Evolutionary conservation across 129 eudicot genomes (phyloP).

Genomic region (Mikania micrantha): DNA sequence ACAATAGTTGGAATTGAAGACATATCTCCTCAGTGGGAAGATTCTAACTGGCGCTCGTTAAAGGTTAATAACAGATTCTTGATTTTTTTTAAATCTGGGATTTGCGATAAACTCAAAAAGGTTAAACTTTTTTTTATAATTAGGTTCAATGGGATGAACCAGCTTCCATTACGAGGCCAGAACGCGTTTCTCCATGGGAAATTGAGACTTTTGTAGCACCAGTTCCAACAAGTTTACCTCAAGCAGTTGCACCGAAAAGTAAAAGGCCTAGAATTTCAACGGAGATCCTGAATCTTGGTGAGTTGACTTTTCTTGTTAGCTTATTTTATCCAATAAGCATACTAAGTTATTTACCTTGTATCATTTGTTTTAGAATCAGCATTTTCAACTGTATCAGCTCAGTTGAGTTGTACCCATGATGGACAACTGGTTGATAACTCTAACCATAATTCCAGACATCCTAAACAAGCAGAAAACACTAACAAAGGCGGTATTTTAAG

Average conservation of each 20-base stretch:
- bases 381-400: constrained; percentile 37
- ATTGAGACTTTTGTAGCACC: constrained; percentile 62
- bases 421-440: constrained; percentile 32
- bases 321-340: not conserved
- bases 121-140: not conserved
- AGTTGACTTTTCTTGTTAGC: not conserved
- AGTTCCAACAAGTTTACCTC: constrained; percentile 34
- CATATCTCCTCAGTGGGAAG: constrained; percentile 64
- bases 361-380: constrained; percentile 37
- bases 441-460: constrained; percentile 13
- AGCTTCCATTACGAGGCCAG: constrained; percentile 67
- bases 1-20: constrained; percentile 77
- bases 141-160: constrained; percentile 98
- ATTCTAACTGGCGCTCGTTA: constrained; percentile 71
- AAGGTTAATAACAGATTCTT: constrained; percentile 37
- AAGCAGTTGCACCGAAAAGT: constrained; percentile 23
- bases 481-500: constrained; percentile 23
- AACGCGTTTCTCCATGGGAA: constrained; percentile 87
- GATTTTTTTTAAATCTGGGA: not conserved
- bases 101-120: not conserved
- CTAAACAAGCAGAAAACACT: constrained; percentile 22
- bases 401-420: constrained; percentile 36
- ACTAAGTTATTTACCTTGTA: constrained; percentile 11
- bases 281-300: constrained; percentile 47
- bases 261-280: constrained; percentile 38